Conservation (phyloP, 805 yeast species). For the Saturnispora silvae region DNA sequence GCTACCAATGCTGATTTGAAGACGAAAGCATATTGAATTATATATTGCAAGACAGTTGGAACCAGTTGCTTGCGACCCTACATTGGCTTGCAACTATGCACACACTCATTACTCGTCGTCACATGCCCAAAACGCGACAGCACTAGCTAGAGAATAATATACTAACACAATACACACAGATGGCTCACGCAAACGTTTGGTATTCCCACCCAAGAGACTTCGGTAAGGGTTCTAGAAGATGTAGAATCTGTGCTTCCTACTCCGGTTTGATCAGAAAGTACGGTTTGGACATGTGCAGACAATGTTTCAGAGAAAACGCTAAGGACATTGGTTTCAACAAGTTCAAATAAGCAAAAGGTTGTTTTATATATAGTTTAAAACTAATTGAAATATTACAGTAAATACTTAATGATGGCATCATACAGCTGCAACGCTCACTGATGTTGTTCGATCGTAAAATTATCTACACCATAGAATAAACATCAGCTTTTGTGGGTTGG, state of each 20-base stretch:
- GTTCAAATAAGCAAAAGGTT: conserved; percentile 82
- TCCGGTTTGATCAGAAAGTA: conserved; percentile 99
- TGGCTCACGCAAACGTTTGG: conserved; percentile 99
- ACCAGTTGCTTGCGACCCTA: too few species aligned
- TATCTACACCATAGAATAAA: too few species aligned
- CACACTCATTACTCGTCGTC: too few species aligned
- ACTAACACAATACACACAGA: conserved; percentile 32
- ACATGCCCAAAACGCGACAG: background rate
- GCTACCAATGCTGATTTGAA: too few species aligned
- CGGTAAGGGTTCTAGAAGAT: conserved; percentile 99
- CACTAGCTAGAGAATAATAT: conserved; percentile 4
- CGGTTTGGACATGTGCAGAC: conserved; percentile 99
- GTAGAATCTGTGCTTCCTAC: conserved; percentile 99
- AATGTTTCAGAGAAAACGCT: conserved; percentile 99
- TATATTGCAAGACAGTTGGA: too few species aligned
- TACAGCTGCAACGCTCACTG: too few species aligned
- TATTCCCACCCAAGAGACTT: conserved; percentile 99
- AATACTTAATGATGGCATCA: background rate
- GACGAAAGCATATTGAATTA: too few species aligned
- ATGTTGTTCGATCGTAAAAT: too few species aligned
- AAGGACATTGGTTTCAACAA: conserved; percentile 98
- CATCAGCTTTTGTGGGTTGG: too few species aligned
- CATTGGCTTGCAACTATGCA: too few species aligned
- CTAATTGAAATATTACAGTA: conserved; percentile 5
- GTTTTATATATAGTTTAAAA: too few species aligned